phyloP scores from a whole-genome alignment of 148 eudicot genomes.

The Pouteria glomerata region DNA sequence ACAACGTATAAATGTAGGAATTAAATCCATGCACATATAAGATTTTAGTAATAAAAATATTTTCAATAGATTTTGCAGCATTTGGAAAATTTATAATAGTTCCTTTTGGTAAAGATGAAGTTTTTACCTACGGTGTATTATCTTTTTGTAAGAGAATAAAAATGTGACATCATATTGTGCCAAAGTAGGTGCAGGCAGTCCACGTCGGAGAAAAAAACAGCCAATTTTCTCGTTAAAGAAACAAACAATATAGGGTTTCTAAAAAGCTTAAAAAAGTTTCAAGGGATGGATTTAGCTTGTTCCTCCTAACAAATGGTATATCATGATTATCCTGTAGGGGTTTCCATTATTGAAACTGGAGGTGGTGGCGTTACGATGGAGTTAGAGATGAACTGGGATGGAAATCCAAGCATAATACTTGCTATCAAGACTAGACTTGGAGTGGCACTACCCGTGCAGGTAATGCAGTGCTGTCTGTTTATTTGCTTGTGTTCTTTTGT shows the following conservation, averaged over 20 bases:
- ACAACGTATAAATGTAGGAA: too few relatives aligned
- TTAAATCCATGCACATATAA: too few relatives aligned
- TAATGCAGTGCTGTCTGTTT: constrained; percentile 16
- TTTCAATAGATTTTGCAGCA: not conserved
- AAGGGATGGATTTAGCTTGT: not conserved
- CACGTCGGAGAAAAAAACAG: not conserved
- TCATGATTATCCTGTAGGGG: constrained; percentile 33
- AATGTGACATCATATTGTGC: too few relatives aligned
- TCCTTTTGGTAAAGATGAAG: not conserved
- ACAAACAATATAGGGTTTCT: not conserved
- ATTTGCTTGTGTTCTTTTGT: not conserved
- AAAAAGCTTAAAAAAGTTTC: not conserved
- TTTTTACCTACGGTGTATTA: not conserved
- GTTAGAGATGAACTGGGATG: constrained; percentile 98
- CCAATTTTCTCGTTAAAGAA: not conserved
- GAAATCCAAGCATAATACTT: constrained; percentile 89
- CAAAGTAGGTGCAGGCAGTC: not conserved
- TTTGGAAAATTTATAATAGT: not conserved
- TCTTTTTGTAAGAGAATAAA: not conserved
- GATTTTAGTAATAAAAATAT: not conserved
- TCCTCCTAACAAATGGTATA: not conserved
- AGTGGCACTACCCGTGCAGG: constrained; percentile 89
- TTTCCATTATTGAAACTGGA: constrained; percentile 73
- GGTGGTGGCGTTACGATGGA: constrained; percentile 87
- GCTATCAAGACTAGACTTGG: constrained; percentile 94